Evolutionary conservation across 768 basidiomycete species (phyloP).

Genomic region (Suillus lakei): DNA sequence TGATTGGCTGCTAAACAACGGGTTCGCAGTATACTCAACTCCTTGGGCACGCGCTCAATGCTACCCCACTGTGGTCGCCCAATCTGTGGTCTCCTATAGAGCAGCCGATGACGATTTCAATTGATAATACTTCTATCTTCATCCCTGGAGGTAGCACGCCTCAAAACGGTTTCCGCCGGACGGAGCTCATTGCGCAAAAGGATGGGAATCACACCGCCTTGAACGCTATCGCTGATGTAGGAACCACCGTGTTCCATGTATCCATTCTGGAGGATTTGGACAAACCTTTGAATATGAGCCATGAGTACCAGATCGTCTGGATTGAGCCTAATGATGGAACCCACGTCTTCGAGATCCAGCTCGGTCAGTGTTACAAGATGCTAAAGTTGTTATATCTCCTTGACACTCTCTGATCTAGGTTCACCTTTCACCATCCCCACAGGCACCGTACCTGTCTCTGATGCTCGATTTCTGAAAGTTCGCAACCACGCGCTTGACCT

Average conservation of each 20-base stretch:
- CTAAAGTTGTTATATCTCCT: not conserved
- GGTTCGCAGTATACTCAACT: conserved; percentile 47
- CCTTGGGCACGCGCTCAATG: conserved; percentile 39
- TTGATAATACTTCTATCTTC: conserved; percentile 64
- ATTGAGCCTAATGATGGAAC: conserved; percentile 65
- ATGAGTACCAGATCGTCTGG: conserved; percentile 68
- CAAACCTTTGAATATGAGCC: conserved; percentile 53
- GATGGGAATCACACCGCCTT: conserved; percentile 43
- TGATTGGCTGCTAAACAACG: not conserved
- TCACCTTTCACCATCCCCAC: conserved; percentile 62
- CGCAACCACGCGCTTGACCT: conserved; percentile 57
- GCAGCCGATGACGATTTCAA: conserved; percentile 54
- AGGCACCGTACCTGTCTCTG: conserved; percentile 42
- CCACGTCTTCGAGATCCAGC: conserved; percentile 63
- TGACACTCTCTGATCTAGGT: conserved; percentile 35
- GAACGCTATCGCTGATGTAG: conserved; percentile 45
- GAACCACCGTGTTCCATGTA: conserved; percentile 54
- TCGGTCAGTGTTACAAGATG: conserved; percentile 43
- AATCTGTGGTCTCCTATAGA: conserved; percentile 40
- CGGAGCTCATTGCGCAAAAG: conserved; percentile 59
- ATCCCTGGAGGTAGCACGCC: conserved; percentile 47
- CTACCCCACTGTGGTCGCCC: conserved; percentile 57
- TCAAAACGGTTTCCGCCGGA: conserved; percentile 61
- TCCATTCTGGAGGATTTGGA: conserved; percentile 46
- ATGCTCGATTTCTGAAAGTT: conserved; percentile 57